These are phyloP conservation scores for Penstemon newberryi DNA, from an alignment of 257 asterid genomes.

Conservation along the genomic window DNA sequence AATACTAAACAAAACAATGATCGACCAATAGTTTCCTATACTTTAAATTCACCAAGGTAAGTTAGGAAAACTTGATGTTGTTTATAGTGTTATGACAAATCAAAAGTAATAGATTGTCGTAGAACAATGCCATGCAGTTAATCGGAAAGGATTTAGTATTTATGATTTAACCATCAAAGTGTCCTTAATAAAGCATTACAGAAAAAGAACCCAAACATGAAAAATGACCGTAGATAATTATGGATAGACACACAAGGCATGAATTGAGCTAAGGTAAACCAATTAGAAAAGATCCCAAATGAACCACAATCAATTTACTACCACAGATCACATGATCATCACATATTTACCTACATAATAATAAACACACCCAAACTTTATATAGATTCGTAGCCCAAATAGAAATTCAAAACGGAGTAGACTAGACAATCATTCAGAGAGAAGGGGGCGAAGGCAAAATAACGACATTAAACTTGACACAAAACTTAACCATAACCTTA, in stretches of 20 bases:
- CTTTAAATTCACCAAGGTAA: conserved; percentile 1
- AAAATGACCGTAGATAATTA: neutral
- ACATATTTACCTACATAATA: neutral
- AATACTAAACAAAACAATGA: conserved; percentile 3
- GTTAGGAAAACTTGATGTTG: conserved; percentile 1
- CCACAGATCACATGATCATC: conserved; percentile 9
- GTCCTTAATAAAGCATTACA: neutral
- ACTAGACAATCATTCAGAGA: conserved; percentile 1
- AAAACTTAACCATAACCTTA: neutral
- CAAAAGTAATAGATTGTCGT: neutral
- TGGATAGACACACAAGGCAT: conserved; percentile 5
- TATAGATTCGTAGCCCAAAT: neutral
- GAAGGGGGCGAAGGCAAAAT: neutral
- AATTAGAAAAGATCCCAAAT: neutral
- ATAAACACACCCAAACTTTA: neutral
- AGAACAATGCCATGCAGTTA: neutral
- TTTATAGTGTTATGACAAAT: conserved; percentile 9
- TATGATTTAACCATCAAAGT: conserved; percentile 17
- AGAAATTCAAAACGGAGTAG: neutral
- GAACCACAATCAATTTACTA: conserved; percentile 11
- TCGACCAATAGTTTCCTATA: conserved; percentile 1
- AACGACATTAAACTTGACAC: conserved; percentile 1
- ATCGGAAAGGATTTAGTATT: neutral
- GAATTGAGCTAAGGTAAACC: conserved; percentile 5
- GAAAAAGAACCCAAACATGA: conserved; percentile 3